These are phyloP conservation scores for Aspergillus niger DNA, from an alignment of 2,329 filamentous ascomycete species.

Conservation along the genomic window DNA sequence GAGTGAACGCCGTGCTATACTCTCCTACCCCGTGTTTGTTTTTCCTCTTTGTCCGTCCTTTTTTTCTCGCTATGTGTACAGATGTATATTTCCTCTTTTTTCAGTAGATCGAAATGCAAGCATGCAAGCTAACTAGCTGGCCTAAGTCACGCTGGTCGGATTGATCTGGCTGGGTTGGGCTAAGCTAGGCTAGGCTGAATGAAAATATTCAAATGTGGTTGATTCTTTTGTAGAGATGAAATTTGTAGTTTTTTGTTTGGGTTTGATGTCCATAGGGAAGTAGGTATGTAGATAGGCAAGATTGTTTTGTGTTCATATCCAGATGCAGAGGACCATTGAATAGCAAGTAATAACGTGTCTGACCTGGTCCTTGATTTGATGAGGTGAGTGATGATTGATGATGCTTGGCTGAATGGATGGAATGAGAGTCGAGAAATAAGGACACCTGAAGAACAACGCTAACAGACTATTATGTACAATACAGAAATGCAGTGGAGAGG, in stretches of 20 bases:
- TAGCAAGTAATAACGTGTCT: no score
- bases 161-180: background rate
- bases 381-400: background rate
- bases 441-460: background rate
- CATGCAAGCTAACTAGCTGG: no score
- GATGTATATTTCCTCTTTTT: constrained; percentile 23
- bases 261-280: background rate
- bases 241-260: background rate
- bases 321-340: no score
- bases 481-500: background rate
- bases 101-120: constrained; percentile 9
- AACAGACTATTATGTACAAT: constrained; percentile 6
- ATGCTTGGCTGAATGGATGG: background rate
- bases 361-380: background rate
- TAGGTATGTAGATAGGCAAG: no score
- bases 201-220: background rate
- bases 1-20: constrained; percentile 25
- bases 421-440: background rate
- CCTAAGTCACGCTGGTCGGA: background rate
- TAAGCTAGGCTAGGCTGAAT: background rate
- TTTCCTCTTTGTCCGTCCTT: constrained; percentile 3
- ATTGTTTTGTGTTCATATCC: background rate
- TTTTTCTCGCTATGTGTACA: constrained; percentile 21
- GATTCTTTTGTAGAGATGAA: background rate
- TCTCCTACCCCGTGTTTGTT: constrained; percentile 15